Percentiles rank a stretch among this genome's conserved stretches.
phyloP scores from a whole-genome alignment of 129 eudicot genomes.

The Gnaphalium uliginosum region DNA sequence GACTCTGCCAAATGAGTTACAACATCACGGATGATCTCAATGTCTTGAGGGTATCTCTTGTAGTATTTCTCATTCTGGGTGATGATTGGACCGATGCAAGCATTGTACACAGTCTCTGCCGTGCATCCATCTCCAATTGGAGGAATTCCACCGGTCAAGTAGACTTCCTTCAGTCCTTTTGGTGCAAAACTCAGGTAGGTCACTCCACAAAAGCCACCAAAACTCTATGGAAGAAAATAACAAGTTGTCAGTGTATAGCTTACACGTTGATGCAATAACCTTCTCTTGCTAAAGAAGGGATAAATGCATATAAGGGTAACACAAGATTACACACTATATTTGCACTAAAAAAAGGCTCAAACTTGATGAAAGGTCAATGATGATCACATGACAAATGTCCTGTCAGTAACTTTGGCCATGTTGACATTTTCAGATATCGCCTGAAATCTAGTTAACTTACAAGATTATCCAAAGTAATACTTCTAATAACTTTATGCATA shows the following conservation, averaged over 20 bases:
- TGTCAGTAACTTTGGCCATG: neutral
- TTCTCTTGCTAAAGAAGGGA: too few relatives aligned
- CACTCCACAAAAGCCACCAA: slow-evolving; percentile 95
- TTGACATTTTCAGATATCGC: neutral
- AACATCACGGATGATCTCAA: slow-evolving; percentile 63
- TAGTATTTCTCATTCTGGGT: slow-evolving; percentile 81
- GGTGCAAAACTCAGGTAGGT: slow-evolving; percentile 97
- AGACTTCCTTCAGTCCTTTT: slow-evolving; percentile 75
- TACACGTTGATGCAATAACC: slow-evolving; percentile 70
- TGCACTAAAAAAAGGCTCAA: too few relatives aligned
- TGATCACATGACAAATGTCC: too few relatives aligned
- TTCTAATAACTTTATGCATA: neutral
- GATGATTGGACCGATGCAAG: slow-evolving; percentile 61
- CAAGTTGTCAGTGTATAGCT: slow-evolving; percentile 7
- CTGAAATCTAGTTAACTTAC: neutral
- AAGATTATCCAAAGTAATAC: neutral
- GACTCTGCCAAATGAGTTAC: slow-evolving; percentile 68
- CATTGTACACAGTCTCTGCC: slow-evolving; percentile 76
- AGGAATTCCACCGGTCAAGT: slow-evolving; percentile 90
- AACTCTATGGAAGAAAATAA: slow-evolving; percentile 58
- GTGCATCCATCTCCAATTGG: slow-evolving; percentile 84
- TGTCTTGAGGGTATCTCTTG: slow-evolving; percentile 89
- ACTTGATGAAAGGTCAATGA: too few relatives aligned
- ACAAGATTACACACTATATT: neutral
- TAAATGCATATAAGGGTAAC: slow-evolving; percentile 13